These are phyloP conservation scores for Colletotrichum truncatum DNA, from an alignment of 2,329 filamentous ascomycete species.

Conservation along the genomic window DNA sequence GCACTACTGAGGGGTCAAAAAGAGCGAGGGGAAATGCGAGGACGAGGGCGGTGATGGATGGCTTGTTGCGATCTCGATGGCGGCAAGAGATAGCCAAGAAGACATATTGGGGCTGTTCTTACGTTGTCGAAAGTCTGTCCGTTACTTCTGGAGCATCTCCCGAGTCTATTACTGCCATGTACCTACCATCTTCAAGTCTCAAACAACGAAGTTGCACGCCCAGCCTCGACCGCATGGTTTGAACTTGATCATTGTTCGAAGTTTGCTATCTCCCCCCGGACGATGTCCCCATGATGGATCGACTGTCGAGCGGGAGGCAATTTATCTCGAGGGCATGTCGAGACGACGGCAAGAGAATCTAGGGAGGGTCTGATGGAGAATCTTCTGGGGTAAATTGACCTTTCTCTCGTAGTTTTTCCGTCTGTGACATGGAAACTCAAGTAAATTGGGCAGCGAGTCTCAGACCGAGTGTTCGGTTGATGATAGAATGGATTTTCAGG, in stretches of 20 bases:
- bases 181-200: constrained; percentile 2
- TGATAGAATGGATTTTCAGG: not conserved
- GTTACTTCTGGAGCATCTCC: too few relatives aligned
- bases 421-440: constrained; percentile 3
- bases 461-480: not conserved
- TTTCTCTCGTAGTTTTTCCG: not conserved
- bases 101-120: constrained; percentile 10
- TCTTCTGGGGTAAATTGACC: constrained; percentile 12
- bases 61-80: not conserved
- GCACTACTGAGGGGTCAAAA: not conserved
- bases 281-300: not conserved
- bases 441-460: constrained; percentile 5
- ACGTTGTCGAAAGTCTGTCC: not conserved
- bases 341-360: not conserved
- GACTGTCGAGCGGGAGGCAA: constrained; percentile 2
- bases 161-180: too few relatives aligned
- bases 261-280: not conserved
- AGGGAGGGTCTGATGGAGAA: not conserved
- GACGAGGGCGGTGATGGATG: not conserved
- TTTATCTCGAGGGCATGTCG: constrained; percentile 25
- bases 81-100: not conserved
- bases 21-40: not conserved
- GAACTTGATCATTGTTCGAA: not conserved
- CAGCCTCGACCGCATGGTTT: not conserved
- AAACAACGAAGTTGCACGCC: not conserved